Evolutionary conservation across 345 rosid species (phyloP).

Genomic region (Draba incana): DNA sequence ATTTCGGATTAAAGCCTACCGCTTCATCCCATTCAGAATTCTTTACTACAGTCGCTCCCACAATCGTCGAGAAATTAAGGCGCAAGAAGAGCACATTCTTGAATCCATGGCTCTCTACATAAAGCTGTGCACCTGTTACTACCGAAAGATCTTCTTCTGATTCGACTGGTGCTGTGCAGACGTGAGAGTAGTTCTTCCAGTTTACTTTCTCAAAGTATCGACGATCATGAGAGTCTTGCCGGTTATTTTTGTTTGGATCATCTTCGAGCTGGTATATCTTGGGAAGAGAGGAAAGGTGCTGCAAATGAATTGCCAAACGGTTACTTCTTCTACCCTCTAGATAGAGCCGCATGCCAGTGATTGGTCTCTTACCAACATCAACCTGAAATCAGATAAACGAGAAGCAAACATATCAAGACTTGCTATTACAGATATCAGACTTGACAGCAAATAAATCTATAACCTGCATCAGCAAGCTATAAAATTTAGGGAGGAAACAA

Average conservation of each 20-base stretch:
- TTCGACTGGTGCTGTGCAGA: conserved; percentile 92
- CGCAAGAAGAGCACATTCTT: conserved; percentile 82
- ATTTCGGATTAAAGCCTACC: conserved; percentile 70
- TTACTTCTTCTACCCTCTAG: conserved; percentile 92
- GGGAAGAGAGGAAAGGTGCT: conserved; percentile 96
- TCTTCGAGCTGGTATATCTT: conserved; percentile 78
- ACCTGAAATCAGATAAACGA: conserved; percentile 54
- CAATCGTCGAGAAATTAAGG: conserved; percentile 69
- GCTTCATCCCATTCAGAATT: conserved; percentile 92
- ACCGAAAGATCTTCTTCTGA: conserved; percentile 74
- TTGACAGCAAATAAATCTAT: neutral
- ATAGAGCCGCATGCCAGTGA: conserved; percentile 93
- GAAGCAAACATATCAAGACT: conserved; percentile 25
- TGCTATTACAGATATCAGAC: neutral
- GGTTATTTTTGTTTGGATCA: conserved; percentile 56
- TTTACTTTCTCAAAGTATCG: conserved; percentile 86
- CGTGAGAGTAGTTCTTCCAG: conserved; percentile 94
- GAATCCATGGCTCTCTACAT: conserved; percentile 86
- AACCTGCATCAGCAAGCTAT: conserved; percentile 4
- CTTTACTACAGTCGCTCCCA: conserved; percentile 62
- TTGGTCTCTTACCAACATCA: conserved; percentile 92
- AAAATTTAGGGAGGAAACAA: conserved; percentile 24
- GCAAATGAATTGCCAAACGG: conserved; percentile 81
- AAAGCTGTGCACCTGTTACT: conserved; percentile 88
- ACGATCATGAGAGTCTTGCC: conserved; percentile 59